Conservation (phyloP, 208 protist species). For the Sergeia podlipaevii region DNA sequence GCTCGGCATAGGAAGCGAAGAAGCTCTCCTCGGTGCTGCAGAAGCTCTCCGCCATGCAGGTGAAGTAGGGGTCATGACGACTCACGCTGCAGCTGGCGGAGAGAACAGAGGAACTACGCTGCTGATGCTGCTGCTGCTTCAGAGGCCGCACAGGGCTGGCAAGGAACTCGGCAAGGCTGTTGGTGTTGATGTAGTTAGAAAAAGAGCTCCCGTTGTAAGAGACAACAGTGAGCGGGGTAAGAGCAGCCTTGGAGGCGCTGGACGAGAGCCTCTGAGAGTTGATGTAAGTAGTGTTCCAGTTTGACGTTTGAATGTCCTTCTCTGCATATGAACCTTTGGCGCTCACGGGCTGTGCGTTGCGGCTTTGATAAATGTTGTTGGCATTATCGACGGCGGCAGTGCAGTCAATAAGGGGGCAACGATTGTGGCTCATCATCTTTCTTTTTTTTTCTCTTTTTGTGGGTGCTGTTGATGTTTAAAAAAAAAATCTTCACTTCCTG, state of each 20-base stretch:
- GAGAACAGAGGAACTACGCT: not conserved
- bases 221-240: not conserved
- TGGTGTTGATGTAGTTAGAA: too few relatives aligned
- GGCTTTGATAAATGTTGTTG: slow-evolving; percentile 57
- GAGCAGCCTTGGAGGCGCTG: not conserved
- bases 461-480: not conserved
- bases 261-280: too few relatives aligned
- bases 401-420: slow-evolving; percentile 62
- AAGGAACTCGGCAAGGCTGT: not conserved
- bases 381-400: slow-evolving; percentile 70
- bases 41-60: slow-evolving; percentile 22
- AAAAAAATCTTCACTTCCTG: slow-evolving; percentile 11
- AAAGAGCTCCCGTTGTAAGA: too few relatives aligned
- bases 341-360: slow-evolving; percentile 1
- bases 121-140: not conserved
- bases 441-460: slow-evolving; percentile 1
- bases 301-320: too few relatives aligned
- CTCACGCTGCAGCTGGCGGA: not conserved
- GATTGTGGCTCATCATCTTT: slow-evolving; percentile 7
- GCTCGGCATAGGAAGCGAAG: slow-evolving; percentile 38
- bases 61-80: slow-evolving; percentile 53
- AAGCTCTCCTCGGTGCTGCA: slow-evolving; percentile 54
- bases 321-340: slow-evolving; percentile 11
- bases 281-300: too few relatives aligned
- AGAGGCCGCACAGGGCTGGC: not conserved